Base-by-base conservation (phyloP, 164 flowering plant genomes). In the Berberis thunbergii region DNA sequence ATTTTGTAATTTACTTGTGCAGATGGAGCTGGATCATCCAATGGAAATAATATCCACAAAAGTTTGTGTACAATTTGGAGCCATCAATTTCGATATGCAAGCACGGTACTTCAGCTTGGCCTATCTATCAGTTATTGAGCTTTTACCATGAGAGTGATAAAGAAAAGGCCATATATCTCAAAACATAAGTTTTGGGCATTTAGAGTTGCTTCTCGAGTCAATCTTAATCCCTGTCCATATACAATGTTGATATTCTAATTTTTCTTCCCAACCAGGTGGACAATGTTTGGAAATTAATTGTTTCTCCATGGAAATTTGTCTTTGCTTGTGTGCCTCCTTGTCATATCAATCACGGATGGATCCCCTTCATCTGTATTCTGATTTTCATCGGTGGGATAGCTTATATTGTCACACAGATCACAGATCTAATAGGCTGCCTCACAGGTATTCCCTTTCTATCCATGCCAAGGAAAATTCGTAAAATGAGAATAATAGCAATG, bases 241-340 rank as follows among this genome's bases (percentile, higher is more conserved):
- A 26, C 26, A 26, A 26, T 26, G 26, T 26, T 26, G 26, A 26
- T 26, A 26, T 52, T 12, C 10, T 52, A 6, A 52, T 54, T 54
- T 6, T 60, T 45, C 68, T 62, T 55, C 42, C 65, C 67, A 7
- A 67, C 70, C 87, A 91, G 96, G 60, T 88, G 83, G 94, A 80
- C 68, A 79, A 61, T 57, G 69, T 62, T 70, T 93, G 88, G 94
- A 77, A 83, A 68, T 74, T 68, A 43, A 70, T 89, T 40, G 78
- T 84, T 74, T 66, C 64, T 52, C 97, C 98, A 9, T 90, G 98
- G 98, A 88, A 83, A 71, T 13, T 92, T 64, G 62, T 89, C 49
- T 92, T 93, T 71, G 90, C 97, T 40, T 83, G 86, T 70, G 86
- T 88, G 54, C 96, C 97, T 72, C 96, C 98, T 50, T 82, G 71